Base-by-base conservation (phyloP, 768 basidiomycete genomes). In the Gelatoporia subvermispora region DNA sequence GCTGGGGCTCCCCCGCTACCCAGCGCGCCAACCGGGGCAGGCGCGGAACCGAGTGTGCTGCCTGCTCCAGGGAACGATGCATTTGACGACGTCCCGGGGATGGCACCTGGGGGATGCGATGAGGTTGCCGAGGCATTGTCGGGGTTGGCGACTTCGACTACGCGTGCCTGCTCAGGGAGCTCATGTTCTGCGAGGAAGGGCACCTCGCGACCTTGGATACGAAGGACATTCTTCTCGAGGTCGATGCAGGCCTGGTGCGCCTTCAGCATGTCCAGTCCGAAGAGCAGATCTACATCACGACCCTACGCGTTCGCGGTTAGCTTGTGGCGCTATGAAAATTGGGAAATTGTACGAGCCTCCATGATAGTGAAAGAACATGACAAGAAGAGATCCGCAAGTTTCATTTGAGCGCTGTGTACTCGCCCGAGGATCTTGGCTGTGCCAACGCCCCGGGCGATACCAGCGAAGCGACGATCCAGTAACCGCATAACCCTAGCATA, bases 211-310 rank as follows among this genome's bases (percentile, higher is more conserved):
- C 81, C 86, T 71, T 93, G 89, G 43, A 99, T 97, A n/a, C 92
- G 79, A 18, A 99, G 81, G 11, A 88, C 88, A 55, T 84, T 81
- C 65, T 92, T 92, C 57, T 84, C 75, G 20, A 99, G 79, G 67
- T 99, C 96, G 65, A 99, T 97, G 61, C 84, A 89, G 4, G 93
- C 95, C 62, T 96, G 93, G 64, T 97, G 90, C 0, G 93, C 89
- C 67, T 93, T 97, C 52, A 98, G 81, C 96, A 98, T 98, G 75
- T 99, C 96, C n/a, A 99, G 77, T 7, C 96, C 96, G 36, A 99
- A 85, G 3, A 99, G 73, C n/a, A 99, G 81, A 61, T 98, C 95
- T 40, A 98, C 93, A 49, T 88, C 84, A 25, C 84, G 81, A 34
- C 93, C 93, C 88, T 93, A 49, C 18, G 13, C 3, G 23, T 34